Base-by-base conservation (phyloP, 345 rosid species). In the Eucalyptus albens region DNA sequence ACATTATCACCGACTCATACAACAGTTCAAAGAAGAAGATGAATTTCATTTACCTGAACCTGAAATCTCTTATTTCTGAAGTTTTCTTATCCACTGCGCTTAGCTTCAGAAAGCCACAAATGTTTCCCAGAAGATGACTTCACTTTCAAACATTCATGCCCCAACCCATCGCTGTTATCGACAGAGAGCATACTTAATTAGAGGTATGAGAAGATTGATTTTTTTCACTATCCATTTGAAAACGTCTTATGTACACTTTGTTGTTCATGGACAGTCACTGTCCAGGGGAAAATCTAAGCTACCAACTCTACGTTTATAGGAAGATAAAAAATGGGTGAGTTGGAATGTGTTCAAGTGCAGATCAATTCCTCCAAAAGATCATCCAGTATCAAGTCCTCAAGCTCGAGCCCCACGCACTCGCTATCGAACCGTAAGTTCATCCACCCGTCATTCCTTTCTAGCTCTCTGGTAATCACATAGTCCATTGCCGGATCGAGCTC, bases 351-450 rank as follows among this genome's bases (percentile, higher is more conserved):
- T 91, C 87, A 87, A 19, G 49, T 87, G 26, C 53, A 88, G 50
- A 92, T 50, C 72, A 91, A 27, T 91, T 96, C 99, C 51, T 96
- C 95, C 50, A 96, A 88, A 91, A 97, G 95, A 69, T 96, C 96
- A 22, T 95, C 93, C 51, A 97, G 94, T 47, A 97, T 95, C 88
- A 92, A 86, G 89, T 95, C 97, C 89, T 94, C 98, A 67, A 97
- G 89, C 91, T 97, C 98, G 59, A 96, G 92, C 42, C 94, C 99
- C 14, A 93, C 92, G 50, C 98, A 94, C 92, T 96, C 98, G 21
- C 91, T 87, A 65, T 97, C 97, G 69, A 94, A 95, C 90, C 96
- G 97, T 50, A 97, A 91, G 90, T 94, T 95, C 99, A 97, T 94
- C 99, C 99, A 97, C 37, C 95, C 95, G 59, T 94, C 94, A 22